phyloP scores from a whole-genome alignment of 495 filamentous ascomycete species.

The Neurospora terricola region DNA sequence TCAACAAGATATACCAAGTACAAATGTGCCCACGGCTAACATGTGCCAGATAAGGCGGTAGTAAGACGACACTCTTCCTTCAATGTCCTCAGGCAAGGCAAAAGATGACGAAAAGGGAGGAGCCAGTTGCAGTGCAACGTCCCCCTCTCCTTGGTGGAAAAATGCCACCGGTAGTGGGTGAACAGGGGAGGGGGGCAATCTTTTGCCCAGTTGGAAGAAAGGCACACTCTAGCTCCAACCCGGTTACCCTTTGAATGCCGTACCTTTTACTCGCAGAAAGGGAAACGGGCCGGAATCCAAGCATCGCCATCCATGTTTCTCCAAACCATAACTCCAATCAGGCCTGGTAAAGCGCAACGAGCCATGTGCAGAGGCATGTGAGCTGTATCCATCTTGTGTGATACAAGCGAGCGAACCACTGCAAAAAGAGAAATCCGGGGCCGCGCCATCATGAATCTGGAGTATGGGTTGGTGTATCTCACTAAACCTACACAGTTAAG shows the following conservation, averaged over 20 bases:
- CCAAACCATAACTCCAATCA: constrained; percentile 1
- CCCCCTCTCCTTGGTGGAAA: constrained; percentile 12
- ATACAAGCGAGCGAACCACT: background rate
- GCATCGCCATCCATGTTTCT: background rate
- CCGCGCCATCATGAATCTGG: background rate
- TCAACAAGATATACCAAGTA: background rate
- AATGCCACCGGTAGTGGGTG: constrained; percentile 1
- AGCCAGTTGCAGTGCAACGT: background rate
- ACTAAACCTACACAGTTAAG: background rate
- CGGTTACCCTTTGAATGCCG: background rate
- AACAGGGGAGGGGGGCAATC: constrained; percentile 1
- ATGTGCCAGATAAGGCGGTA: background rate
- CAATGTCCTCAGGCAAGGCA: background rate
- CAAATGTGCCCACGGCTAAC: background rate
- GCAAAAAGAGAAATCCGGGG: background rate
- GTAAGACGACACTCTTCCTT: background rate
- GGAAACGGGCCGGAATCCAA: constrained; percentile 5
- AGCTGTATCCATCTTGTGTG: background rate
- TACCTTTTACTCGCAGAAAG: background rate
- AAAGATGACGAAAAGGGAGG: background rate
- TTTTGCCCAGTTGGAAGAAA: background rate
- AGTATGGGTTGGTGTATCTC: background rate
- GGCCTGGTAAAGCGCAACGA: background rate
- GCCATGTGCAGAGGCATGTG: background rate
- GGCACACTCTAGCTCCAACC: background rate